These are phyloP conservation scores for Phaffia rhodozyma DNA, from an alignment of 1,284 basidiomycete species.

Conservation along the genomic window DNA sequence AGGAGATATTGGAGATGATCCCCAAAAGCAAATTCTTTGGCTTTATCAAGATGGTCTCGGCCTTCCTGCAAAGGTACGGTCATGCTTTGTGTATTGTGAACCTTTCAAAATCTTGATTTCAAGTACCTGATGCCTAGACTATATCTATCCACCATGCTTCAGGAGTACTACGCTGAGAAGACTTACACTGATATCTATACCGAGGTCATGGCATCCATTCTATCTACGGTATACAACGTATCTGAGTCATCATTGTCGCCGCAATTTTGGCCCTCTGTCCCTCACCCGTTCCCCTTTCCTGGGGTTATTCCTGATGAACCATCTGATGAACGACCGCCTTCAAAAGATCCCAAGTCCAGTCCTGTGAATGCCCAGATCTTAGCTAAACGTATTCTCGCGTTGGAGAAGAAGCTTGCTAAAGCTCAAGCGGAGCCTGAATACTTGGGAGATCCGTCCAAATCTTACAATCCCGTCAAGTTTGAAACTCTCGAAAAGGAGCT, in stretches of 20 bases:
- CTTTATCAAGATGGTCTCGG: conserved; percentile 73
- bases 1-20: conserved; percentile 80
- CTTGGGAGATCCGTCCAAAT: conserved; percentile 57
- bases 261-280: conserved; percentile 14
- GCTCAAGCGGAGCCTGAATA: conserved; percentile 67
- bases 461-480: conserved; percentile 74
- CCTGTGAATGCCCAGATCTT: conserved; percentile 29
- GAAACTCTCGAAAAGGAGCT: conserved; percentile 58
- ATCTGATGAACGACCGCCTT: background rate
- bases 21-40: conserved; percentile 74
- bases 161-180: conserved; percentile 85
- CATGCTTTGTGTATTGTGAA: conserved; percentile 1
- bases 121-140: conserved; percentile 13
- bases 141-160: background rate
- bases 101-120: background rate
- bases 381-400: conserved; percentile 59
- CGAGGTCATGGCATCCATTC: conserved; percentile 54
- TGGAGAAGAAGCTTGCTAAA: conserved; percentile 69
- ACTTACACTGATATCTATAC: conserved; percentile 58
- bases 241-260: conserved; percentile 7
- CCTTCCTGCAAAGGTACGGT: conserved; percentile 66
- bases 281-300: conserved; percentile 22
- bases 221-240: conserved; percentile 45
- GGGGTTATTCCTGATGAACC: background rate
- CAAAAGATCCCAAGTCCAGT: conserved; percentile 3